phyloP scores from a whole-genome alignment of 2,329 filamentous ascomycete genomes.

The Aureobasidium sp. region DNA sequence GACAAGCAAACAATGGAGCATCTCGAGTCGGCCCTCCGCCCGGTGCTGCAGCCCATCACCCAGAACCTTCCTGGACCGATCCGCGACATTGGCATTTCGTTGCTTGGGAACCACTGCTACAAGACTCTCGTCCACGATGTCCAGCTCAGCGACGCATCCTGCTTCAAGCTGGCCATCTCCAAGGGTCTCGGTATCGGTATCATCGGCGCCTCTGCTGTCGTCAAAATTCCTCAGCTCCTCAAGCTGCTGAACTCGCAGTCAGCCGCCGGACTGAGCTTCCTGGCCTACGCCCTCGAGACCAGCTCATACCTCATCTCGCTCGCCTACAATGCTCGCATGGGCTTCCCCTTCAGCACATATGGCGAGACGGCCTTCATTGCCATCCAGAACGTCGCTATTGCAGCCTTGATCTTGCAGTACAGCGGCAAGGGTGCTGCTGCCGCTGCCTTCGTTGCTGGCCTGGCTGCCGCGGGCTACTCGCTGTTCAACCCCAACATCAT shows the following conservation, averaged over 20 bases:
- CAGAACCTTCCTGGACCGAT: conserved; percentile 59
- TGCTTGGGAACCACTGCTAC: conserved; percentile 80
- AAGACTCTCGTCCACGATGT: conserved; percentile 77
- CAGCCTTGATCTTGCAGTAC: conserved; percentile 78
- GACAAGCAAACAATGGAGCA: conserved; percentile 34
- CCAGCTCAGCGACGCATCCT: conserved; percentile 67
- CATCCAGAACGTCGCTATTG: conserved; percentile 86
- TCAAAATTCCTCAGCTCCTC: conserved; percentile 95
- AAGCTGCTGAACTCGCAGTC: conserved; percentile 81
- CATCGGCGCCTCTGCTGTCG: conserved; percentile 78
- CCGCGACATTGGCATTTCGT: conserved; percentile 64
- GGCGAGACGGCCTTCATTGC: conserved; percentile 91
- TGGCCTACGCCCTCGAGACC: conserved; percentile 90
- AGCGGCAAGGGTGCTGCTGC: conserved; percentile 61
- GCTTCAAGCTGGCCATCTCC: conserved; percentile 82
- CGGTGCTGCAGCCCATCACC: conserved; percentile 38
- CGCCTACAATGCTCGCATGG: conserved; percentile 84
- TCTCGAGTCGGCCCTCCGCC: conserved; percentile 38
- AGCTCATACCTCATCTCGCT: conserved; percentile 79
- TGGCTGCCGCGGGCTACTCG: conserved; percentile 62
- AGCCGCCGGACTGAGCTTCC: conserved; percentile 76
- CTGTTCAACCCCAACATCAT: conserved; percentile 63
- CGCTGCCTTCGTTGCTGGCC: conserved; percentile 68
- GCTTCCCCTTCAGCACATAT: conserved; percentile 93
- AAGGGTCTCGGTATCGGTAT: conserved; percentile 93